Conservation (phyloP, 2,329 filamentous ascomycete genomes). For the Clarireedia hainanense region DNA sequence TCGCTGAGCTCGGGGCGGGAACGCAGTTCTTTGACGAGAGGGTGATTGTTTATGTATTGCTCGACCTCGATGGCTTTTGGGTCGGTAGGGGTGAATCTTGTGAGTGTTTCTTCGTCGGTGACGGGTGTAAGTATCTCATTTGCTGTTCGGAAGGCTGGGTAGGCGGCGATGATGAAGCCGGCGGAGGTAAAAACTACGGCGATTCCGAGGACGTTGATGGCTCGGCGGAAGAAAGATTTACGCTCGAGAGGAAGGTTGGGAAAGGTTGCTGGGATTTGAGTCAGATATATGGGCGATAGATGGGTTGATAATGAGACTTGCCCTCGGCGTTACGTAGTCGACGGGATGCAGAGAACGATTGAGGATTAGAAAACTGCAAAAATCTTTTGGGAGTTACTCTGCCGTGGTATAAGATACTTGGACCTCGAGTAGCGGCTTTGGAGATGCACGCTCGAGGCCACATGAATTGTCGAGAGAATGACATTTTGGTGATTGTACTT, state of each 20-base stretch:
- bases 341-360: not conserved
- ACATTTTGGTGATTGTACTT: not conserved
- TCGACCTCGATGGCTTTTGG: slow-evolving; percentile 53
- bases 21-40: slow-evolving; percentile 63
- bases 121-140: slow-evolving; percentile 44
- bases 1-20: slow-evolving; percentile 59
- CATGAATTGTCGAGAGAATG: slow-evolving; percentile 3
- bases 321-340: not conserved
- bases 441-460: not conserved
- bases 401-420: not conserved
- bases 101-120: slow-evolving; percentile 66
- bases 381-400: not conserved
- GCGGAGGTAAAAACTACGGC: slow-evolving; percentile 39
- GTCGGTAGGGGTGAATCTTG: slow-evolving; percentile 52
- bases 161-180: slow-evolving; percentile 50
- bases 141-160: slow-evolving; percentile 42
- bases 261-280: not conserved
- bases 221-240: slow-evolving; percentile 37
- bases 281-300: too few relatives aligned
- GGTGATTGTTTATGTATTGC: slow-evolving; percentile 65
- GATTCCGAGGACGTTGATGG: slow-evolving; percentile 39
- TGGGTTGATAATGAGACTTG: not conserved
- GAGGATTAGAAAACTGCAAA: not conserved
- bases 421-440: not conserved
- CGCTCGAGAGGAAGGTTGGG: slow-evolving; percentile 8